phyloP scores from a whole-genome alignment of 2,329 filamentous ascomycete genomes.

The Aspergillus hortae region DNA sequence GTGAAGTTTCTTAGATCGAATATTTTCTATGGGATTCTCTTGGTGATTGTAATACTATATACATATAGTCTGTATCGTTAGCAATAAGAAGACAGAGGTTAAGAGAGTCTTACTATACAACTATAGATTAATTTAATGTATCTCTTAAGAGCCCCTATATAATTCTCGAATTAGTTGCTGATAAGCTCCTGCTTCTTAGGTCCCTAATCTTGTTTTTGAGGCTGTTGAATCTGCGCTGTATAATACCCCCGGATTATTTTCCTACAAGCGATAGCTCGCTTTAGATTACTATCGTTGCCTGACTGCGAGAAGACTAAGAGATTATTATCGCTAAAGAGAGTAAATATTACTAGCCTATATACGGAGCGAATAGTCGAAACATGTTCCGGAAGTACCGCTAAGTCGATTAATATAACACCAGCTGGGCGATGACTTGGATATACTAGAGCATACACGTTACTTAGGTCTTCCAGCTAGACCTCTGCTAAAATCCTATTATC shows the following conservation, averaged over 20 bases:
- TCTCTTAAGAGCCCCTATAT: background rate
- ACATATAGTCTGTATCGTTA: background rate
- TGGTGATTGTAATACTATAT: background rate
- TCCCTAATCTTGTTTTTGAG: background rate
- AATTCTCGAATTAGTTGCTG: background rate
- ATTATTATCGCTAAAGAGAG: background rate
- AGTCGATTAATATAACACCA: background rate
- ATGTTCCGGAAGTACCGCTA: background rate
- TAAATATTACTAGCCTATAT: background rate
- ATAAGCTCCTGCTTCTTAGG: slow-evolving; percentile 1
- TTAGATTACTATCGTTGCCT: background rate
- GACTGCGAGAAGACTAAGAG: slow-evolving; percentile 1
- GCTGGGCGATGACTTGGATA: background rate
- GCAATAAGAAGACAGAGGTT: background rate
- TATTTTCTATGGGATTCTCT: background rate
- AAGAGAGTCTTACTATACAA: background rate
- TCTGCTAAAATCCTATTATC: slow-evolving; percentile 2
- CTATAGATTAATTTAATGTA: background rate
- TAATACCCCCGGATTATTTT: background rate
- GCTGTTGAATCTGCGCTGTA: background rate
- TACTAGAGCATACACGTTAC: slow-evolving; percentile 1
- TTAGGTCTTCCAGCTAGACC: slow-evolving; percentile 1
- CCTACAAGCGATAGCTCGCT: background rate
- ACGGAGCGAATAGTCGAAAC: slow-evolving; percentile 1
- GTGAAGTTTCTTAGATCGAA: background rate